Percentiles rank a stretch among this genome's conserved stretches.
Evolutionary conservation across 345 rosid genomes (phyloP).

Genomic region (Brassica juncea): DNA sequence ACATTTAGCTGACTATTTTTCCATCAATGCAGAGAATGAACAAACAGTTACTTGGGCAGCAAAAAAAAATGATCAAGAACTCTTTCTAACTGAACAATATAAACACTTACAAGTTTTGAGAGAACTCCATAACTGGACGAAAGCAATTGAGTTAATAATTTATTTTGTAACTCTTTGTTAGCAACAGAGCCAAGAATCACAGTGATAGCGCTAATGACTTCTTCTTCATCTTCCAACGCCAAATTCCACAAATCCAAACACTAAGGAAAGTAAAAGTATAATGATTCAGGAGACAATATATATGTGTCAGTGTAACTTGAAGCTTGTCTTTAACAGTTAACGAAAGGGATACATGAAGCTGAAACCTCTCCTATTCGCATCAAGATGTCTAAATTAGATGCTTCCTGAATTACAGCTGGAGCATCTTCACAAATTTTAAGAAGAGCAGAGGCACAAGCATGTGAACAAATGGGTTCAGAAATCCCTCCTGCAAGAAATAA

Average conservation of each 20-base stretch:
- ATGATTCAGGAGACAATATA: conserved; percentile 10
- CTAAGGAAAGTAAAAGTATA: conserved; percentile 21
- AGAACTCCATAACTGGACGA: conserved; percentile 85
- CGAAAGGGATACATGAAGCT: conserved; percentile 10
- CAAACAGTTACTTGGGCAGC: background rate
- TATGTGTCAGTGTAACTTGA: background rate
- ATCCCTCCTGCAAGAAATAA: conserved; percentile 95
- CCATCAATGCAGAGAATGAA: conserved; percentile 3
- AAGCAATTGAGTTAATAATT: conserved; percentile 73
- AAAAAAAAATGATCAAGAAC: background rate
- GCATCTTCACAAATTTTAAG: conserved; percentile 93
- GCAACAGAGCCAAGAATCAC: conserved; percentile 64
- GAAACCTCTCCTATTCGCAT: conserved; percentile 91
- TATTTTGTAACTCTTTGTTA: conserved; percentile 75
- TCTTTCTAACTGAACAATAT: conserved; percentile 5
- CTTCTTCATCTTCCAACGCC: conserved; percentile 91
- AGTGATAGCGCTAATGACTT: conserved; percentile 76
- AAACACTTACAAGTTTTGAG: conserved; percentile 72
- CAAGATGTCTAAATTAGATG: conserved; percentile 82
- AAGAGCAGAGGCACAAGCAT: conserved; percentile 84
- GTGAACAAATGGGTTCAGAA: conserved; percentile 68
- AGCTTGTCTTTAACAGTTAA: conserved; percentile 2
- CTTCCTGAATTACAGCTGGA: conserved; percentile 64
- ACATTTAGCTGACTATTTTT: background rate
- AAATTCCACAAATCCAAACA: conserved; percentile 68